Percentiles rank a stretch among this genome's conserved stretches.
Conservation (phyloP, 257 asterid genomes). For the Przewalskia tangutica region DNA sequence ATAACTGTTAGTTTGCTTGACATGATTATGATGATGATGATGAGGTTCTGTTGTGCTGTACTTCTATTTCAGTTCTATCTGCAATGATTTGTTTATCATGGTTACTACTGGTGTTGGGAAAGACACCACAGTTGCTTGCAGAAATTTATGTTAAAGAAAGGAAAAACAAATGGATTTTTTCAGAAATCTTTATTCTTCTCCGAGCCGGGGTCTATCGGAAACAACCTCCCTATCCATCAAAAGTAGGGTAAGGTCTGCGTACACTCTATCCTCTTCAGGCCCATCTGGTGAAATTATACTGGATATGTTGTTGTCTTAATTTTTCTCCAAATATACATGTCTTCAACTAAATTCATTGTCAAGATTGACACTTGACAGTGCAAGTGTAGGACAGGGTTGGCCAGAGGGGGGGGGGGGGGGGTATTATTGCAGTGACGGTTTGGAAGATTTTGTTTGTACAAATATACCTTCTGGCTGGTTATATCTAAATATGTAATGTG, state of each 20-base stretch:
- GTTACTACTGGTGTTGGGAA: neutral
- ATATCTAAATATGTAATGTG: neutral
- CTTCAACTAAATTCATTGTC: slow-evolving; percentile 5
- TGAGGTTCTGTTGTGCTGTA: slow-evolving; percentile 8
- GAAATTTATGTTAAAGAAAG: neutral
- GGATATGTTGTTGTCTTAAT: neutral
- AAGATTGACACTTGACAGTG: neutral
- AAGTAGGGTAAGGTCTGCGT: too few species aligned
- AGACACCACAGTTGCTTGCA: neutral
- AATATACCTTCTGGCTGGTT: neutral
- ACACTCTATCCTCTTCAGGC: too few species aligned
- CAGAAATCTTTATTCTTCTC: neutral
- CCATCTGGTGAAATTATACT: too few species aligned
- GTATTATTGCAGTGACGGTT: slow-evolving; percentile 1
- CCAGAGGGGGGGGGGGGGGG: neutral
- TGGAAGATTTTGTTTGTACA: slow-evolving; percentile 7
- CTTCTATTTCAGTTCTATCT: slow-evolving; percentile 17
- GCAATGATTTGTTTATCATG: slow-evolving; percentile 23
- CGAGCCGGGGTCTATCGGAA: too few species aligned
- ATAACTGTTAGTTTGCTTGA: slow-evolving; percentile 19
- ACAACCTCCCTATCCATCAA: too few species aligned
- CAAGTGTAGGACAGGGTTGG: slow-evolving; percentile 4
- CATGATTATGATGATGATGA: slow-evolving; percentile 28
- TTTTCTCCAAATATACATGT: neutral
- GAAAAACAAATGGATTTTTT: neutral